Base-by-base conservation (phyloP, 78 protist genomes). In the Dictyostelium discoideum region DNA sequence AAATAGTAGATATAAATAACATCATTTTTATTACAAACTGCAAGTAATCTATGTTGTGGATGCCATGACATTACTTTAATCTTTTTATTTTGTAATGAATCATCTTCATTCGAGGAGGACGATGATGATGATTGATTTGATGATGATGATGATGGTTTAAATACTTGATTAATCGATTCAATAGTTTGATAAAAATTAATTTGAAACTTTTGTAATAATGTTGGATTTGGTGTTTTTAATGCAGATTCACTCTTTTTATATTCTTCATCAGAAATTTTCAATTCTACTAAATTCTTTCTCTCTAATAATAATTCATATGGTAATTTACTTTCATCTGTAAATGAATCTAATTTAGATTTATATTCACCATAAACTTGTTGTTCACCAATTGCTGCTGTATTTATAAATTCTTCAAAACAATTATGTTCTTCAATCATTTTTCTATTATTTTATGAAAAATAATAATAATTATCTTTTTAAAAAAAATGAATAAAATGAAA, bases 261-360 rank as follows among this genome's bases (percentile, higher is more conserved):
- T 46, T 88, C 87, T 11, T 80, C 82, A 7, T 60, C 76, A 29
- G 40, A 16, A 67, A 88, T 37, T 39, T 60, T 80, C 3, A 88
- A 16, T 65, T 88, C 93, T 2, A 37, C 72, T 78, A 88, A 80
- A 44, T 80, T 50, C 57, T 80, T 63, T 40, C 69, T 88, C 40
- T 90, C 94, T 82, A 90, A 82, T 82, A 63, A 78, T 69, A 90
- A 48, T 20, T 90, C 94, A 82, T 90, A 90, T 18, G 94, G 94
- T 90, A 90, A 22, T 69, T 90, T 84, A 63, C 32, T 14, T 69
- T 82, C 84, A 72, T 69, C 85, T 20, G 14, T 22, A 2, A n/a
- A n/a, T 11, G 81, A 20, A 24, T 50, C 78, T n/a, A 90, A n/a
- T 50, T 82, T 81, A 6, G 87, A 82, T 60, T 81, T 67, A 82